phyloP scores from a whole-genome alignment of 2,329 filamentous ascomycete species.

The Colletotrichum tropicale region DNA sequence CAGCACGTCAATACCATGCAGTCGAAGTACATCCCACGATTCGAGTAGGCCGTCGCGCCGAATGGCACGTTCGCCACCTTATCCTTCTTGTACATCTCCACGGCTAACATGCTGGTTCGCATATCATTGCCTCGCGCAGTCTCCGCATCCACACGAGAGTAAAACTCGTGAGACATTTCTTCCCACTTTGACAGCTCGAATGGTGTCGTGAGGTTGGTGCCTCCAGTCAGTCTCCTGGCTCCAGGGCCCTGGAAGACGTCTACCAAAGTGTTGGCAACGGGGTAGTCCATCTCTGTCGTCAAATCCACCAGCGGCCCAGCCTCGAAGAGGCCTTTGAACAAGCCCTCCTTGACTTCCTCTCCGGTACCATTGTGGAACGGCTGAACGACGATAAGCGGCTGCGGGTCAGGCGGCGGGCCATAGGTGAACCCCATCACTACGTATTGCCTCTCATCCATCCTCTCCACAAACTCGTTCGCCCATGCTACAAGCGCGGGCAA shows the following conservation, averaged over 20 bases:
- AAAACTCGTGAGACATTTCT: conserved; percentile 33
- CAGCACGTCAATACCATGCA: conserved; percentile 44
- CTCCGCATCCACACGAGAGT: conserved; percentile 24
- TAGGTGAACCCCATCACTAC: conserved; percentile 16
- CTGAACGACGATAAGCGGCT: conserved; percentile 29
- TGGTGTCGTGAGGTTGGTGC: conserved; percentile 47
- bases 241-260: conserved; percentile 41
- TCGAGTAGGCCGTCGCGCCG: conserved; percentile 47
- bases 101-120: conserved; percentile 33
- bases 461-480: conserved; percentile 32
- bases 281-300: conserved; percentile 43
- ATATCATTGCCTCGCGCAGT: conserved; percentile 26
- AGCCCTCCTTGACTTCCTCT: conserved; percentile 33
- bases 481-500: conserved; percentile 28
- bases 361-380: conserved; percentile 40
- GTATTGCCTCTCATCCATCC: conserved; percentile 24
- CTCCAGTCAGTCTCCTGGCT: conserved; percentile 42
- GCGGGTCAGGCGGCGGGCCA: conserved; percentile 30
- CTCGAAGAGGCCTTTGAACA: conserved; percentile 40
- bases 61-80: conserved; percentile 39
- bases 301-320: conserved; percentile 40
- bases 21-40: conserved; percentile 48
- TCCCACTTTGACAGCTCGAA: conserved; percentile 37
- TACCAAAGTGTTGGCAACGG: conserved; percentile 39
- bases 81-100: conserved; percentile 46